Conservation (phyloP, 345 rosid species). For the Bruguiera gymnorhiza region DNA sequence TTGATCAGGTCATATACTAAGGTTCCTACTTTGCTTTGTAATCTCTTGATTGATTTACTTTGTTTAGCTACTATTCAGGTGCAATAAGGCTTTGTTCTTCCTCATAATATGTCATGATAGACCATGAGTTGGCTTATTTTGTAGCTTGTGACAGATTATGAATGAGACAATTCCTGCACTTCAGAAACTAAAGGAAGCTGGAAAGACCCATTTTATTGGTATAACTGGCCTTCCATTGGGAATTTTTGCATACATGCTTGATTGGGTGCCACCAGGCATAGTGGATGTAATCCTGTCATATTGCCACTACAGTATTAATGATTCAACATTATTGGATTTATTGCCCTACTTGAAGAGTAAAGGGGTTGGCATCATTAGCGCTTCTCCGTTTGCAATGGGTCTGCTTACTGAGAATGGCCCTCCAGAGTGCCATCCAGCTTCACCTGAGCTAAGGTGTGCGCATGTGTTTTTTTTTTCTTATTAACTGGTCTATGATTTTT, state of each 20-base stretch:
- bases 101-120: not conserved
- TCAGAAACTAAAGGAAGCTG: constrained; percentile 66
- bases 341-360: constrained; percentile 82
- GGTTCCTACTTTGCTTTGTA: not conserved
- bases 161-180: constrained; percentile 95
- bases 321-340: constrained; percentile 62
- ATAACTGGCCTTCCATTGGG: constrained; percentile 88
- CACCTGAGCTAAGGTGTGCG: constrained; percentile 47
- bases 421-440: constrained; percentile 97
- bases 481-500: not conserved
- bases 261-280: constrained; percentile 67
- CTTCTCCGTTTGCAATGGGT: constrained; percentile 91
- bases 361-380: constrained; percentile 77
- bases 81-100: too few relatives aligned
- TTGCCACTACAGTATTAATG: constrained; percentile 77
- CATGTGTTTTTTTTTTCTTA: too few relatives aligned
- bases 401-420: constrained; percentile 84
- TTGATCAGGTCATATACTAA: constrained; percentile 58
- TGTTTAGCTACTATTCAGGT: too few relatives aligned
- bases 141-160: constrained; percentile 48
- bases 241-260: constrained; percentile 70
- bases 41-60: too few relatives aligned
- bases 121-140: not conserved
- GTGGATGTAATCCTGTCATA: constrained; percentile 82
- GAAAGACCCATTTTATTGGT: constrained; percentile 84